phyloP scores from a whole-genome alignment of 371 early-diverging fungal species.

The Mortierella sp. region DNA sequence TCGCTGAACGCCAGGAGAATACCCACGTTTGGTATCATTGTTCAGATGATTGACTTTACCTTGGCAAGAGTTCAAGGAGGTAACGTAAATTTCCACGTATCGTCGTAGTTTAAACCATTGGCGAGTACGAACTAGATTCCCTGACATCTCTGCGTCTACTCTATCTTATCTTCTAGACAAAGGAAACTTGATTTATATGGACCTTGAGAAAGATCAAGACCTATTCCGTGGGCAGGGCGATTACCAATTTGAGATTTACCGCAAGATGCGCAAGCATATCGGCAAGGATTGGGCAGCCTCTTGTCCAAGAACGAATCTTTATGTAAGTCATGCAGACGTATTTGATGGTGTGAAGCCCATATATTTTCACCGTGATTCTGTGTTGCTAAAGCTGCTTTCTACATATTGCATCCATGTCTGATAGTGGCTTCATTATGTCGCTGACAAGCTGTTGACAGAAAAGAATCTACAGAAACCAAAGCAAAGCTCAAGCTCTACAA shows the following conservation, averaged over 20 bases:
- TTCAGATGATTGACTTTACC: constrained; percentile 82
- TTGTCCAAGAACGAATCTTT: constrained; percentile 68
- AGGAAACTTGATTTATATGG: constrained; percentile 52
- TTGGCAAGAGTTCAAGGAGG: constrained; percentile 65
- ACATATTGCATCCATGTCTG: not conserved
- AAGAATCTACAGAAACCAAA: constrained; percentile 35
- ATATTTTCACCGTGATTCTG: no score
- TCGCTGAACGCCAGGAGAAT: constrained; percentile 23
- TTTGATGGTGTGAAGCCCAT: not conserved
- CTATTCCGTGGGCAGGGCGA: constrained; percentile 81
- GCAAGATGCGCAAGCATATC: constrained; percentile 73
- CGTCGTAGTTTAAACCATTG: not conserved
- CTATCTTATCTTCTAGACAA: constrained; percentile 5
- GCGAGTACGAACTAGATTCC: no score
- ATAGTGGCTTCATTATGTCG: constrained; percentile 52
- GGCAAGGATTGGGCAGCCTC: constrained; percentile 65
- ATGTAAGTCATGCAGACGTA: constrained; percentile 54
- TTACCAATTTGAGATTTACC: constrained; percentile 84
- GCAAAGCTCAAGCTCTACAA: not conserved
- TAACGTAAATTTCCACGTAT: not conserved
- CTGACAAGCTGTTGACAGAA: constrained; percentile 46
- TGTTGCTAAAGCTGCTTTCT: no score
- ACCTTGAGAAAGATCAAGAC: constrained; percentile 64
- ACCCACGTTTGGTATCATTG: constrained; percentile 65
- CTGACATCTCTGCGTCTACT: not conserved